Base-by-base conservation (phyloP, 208 protist species). In the Angomonas desouzai region DNA sequence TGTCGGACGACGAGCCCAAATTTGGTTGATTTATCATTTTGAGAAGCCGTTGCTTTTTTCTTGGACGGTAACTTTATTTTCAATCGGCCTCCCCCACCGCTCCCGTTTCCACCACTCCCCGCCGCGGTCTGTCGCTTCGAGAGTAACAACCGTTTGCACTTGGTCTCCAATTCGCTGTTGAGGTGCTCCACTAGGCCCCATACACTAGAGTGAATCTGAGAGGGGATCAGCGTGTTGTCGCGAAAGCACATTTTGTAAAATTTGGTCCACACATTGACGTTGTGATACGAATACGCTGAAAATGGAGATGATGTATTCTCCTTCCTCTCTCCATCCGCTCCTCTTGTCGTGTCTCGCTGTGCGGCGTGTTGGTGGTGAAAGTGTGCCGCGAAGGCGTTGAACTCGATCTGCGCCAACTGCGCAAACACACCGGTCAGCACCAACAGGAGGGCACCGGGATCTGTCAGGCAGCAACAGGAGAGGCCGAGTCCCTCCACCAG, bases 191-290 rank as follows among this genome's bases (percentile, higher is more conserved):
- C 36, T 18, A 43, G 6, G 6, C 13, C 36, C 36, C 36, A 43
- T 18, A 43, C 13, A 18, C 13, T 43, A 43, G 36, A 43, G 13
- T 43, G 6, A 6, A 43, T 13, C 36, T 43, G 36, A 6, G 36
- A 43, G 36, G 36, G 36, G 13, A 43, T 43, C 9, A 43, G 13
- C 6, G 13, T 43, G 36, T 43, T 43, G 6, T 43, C 36, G 36
- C 36, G 36, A 43, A 43, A 43, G 36, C 36, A 43, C 6, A 43
- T 43, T 43, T 43, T 43, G 13, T 43, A 43, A 43, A 43, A 43
- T 13, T 43, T 43, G 13, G 9, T 43, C 36, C 36, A 43, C 6
- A 6, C 36, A 43, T 43, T 43, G 36, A 6, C 13, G 13, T 13
- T 43, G 36, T 43, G 6, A 6, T 43, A 13, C 6, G 36, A 43